A percentile compares a stretch with the other conserved stretches of the same genome.
phyloP scores from a whole-genome alignment of 2,329 filamentous ascomycete genomes.

The Colletotrichum orbiculare region DNA sequence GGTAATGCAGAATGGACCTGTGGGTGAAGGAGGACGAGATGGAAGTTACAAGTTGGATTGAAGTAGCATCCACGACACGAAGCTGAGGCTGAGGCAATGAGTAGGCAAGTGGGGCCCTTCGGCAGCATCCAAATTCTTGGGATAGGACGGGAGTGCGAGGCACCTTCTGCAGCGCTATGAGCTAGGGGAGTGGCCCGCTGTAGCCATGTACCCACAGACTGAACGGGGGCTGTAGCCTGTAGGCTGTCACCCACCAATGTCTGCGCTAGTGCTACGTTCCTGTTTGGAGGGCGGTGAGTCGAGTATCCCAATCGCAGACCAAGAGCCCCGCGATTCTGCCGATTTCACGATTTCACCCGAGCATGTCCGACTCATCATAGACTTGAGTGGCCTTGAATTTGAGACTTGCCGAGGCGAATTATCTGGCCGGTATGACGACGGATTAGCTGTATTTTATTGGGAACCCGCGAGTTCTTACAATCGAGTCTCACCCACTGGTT shows the following conservation, averaged over 20 bases:
- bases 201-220: background rate
- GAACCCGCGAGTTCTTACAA: too few relatives aligned
- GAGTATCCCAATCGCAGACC: background rate
- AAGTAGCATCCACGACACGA: conserved; percentile 27
- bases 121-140: conserved; percentile 17
- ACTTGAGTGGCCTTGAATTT: too few relatives aligned
- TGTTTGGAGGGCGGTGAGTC: conserved; percentile 25
- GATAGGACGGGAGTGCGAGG: too few relatives aligned
- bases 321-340: conserved; percentile 31
- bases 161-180: too few relatives aligned
- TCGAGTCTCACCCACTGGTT: too few relatives aligned
- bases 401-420: too few relatives aligned
- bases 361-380: background rate
- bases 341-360: conserved; percentile 17
- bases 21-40: too few relatives aligned
- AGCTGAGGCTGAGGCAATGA: conserved; percentile 13
- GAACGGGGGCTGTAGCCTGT: too few relatives aligned
- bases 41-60: background rate
- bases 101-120: conserved; percentile 12
- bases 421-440: too few relatives aligned
- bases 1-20: too few relatives aligned
- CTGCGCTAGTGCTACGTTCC: background rate
- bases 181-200: conserved; percentile 2
- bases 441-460: too few relatives aligned
- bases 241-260: background rate